phyloP scores from a whole-genome alignment of 164 flowering plant species.

The Vitis rotundifolia region DNA sequence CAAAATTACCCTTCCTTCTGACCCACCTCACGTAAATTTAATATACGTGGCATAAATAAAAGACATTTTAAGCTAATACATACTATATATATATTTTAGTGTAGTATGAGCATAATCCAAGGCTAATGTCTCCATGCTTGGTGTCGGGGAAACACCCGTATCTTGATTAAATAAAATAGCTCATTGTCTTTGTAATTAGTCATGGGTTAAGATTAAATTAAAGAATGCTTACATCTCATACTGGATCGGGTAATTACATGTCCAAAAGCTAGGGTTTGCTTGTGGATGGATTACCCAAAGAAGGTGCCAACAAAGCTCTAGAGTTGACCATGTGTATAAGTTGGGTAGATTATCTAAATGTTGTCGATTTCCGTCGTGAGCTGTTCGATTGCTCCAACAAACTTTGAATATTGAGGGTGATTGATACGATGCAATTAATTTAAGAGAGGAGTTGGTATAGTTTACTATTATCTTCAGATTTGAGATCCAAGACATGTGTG shows the following conservation, averaged over 20 bases:
- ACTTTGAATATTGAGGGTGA: slow-evolving; percentile 26
- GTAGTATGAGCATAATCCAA: slow-evolving; percentile 10
- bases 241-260: slow-evolving; percentile 24
- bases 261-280: slow-evolving; percentile 29
- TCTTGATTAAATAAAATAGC: background rate
- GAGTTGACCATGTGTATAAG: slow-evolving; percentile 22
- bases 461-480: slow-evolving; percentile 11
- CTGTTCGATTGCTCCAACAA: slow-evolving; percentile 25
- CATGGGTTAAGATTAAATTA: background rate
- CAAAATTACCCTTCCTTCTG: background rate
- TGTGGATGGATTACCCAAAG: slow-evolving; percentile 18
- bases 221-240: slow-evolving; percentile 2
- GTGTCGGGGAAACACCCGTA: slow-evolving; percentile 17
- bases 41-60: no score
- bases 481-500: slow-evolving; percentile 27
- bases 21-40: no score
- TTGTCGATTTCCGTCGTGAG: slow-evolving; percentile 10
- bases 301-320: slow-evolving; percentile 8
- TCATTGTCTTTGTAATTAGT: background rate
- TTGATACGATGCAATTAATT: background rate
- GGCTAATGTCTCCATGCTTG: slow-evolving; percentile 33
- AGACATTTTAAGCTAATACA: background rate
- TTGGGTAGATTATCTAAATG: slow-evolving; percentile 15
- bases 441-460: background rate
- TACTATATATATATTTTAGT: background rate